Evolutionary conservation across 2,329 filamentous ascomycete genomes (phyloP), one percentile per base, ranked within the genome.

Genomic region (Stemphylium vesicarium): DNA sequence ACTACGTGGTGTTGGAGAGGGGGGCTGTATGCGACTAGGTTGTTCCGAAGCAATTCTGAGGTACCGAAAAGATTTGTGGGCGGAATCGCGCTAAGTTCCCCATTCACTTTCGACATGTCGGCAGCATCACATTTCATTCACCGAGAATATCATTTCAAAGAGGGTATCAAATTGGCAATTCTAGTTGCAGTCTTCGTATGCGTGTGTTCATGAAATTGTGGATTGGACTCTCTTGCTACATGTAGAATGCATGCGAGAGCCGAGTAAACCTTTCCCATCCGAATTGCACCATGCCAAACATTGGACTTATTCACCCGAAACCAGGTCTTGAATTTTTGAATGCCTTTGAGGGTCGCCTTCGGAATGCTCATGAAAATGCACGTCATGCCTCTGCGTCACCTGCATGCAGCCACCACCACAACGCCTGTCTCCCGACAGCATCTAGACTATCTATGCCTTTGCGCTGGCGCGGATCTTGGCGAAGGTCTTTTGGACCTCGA

Each of bases 401-500:
- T 63, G 67, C 60, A 70, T 66, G 64, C 62, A 69, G 63, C 67
- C 60, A 64, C 66, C 62, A 60, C 64, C 64, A 60, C 65, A 60
- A 61, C 63, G 43, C 64, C 61, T 64, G 56, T 67, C 63, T 66
- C 57, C 69, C 64, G 62, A 69, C 65, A 65, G 59, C 55, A 64
- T 60, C 62, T 59, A 61, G 47, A 63, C 45, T 60, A 62, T 69
- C 65, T 77, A 76, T 71, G 75, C 75, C 66, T 71, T 72, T 50
- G 74, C 67, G 64, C 70, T 71, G 55, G 74, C 66, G 62, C 71
- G 70, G 82, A 96, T 84, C 88, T 96, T 96, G 79, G 92, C 91
- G 78, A 96, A 85, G 76, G 91, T 89, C 90, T 97, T 98, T 84
- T 90, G 90, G 82, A 96, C 89, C 86, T 97, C 93, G 84, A 96